Evolutionary conservation across 345 rosid genomes (phyloP).

Genomic region (Brassica nigra): DNA sequence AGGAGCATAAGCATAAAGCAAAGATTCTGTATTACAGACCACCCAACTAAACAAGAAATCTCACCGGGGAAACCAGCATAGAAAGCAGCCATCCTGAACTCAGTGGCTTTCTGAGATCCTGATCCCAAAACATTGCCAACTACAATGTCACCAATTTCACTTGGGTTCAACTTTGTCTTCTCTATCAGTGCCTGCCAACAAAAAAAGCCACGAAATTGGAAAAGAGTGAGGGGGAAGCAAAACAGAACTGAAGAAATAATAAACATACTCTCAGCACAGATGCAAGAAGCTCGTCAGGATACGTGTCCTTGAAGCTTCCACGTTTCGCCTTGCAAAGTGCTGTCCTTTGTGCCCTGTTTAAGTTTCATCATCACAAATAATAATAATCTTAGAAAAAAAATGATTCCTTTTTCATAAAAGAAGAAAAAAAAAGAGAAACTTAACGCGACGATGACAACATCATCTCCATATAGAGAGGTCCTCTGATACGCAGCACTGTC

Average conservation of each 20-base stretch:
- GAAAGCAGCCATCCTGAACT: conserved; percentile 98
- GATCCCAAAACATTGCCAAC: conserved; percentile 93
- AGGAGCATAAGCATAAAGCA: background rate
- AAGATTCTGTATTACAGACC: background rate
- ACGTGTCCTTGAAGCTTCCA: conserved; percentile 91
- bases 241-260: background rate
- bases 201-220: background rate
- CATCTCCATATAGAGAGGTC: conserved; percentile 68
- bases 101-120: conserved; percentile 88
- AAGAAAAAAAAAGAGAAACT: conserved; percentile 27
- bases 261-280: conserved; percentile 67
- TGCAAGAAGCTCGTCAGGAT: conserved; percentile 84
- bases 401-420: background rate
- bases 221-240: background rate
- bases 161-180: conserved; percentile 73
- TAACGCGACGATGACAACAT: conserved; percentile 91
- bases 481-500: conserved; percentile 79
- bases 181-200: conserved; percentile 72
- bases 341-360: conserved; percentile 74
- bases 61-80: conserved; percentile 96
- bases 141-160: conserved; percentile 96
- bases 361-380: background rate
- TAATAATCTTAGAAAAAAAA: background rate
- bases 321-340: conserved; percentile 81
- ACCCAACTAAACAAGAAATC: background rate